Conservation (phyloP, 495 filamentous ascomycete genomes). For the Penicillium cinerascens region DNA sequence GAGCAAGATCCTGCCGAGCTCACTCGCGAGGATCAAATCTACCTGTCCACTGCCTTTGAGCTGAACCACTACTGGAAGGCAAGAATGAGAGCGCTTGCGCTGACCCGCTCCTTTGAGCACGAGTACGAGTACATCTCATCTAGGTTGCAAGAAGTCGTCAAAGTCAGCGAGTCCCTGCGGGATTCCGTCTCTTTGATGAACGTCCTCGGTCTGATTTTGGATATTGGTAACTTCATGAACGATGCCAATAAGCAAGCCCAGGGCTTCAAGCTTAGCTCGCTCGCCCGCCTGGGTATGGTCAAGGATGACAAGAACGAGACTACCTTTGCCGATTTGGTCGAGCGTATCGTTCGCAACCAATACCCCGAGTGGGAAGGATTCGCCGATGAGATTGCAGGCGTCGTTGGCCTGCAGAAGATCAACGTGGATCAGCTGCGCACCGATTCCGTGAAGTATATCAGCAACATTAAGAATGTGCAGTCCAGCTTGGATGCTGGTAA, state of each 20-base stretch:
- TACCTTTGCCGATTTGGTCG: conserved; percentile 93
- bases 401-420: conserved; percentile 81
- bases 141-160: conserved; percentile 77
- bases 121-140: conserved; percentile 89
- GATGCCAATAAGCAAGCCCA: conserved; percentile 96
- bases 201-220: conserved; percentile 89
- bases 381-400: conserved; percentile 76
- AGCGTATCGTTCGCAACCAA: conserved; percentile 92
- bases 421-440: conserved; percentile 87
- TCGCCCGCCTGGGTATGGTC: conserved; percentile 93
- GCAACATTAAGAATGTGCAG: conserved; percentile 92
- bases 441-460: conserved; percentile 92
- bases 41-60: conserved; percentile 88
- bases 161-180: conserved; percentile 81
- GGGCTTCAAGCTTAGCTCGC: conserved; percentile 94
- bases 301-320: conserved; percentile 99
- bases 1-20: conserved; percentile 88
- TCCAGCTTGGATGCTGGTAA: conserved; percentile 88
- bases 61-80: conserved; percentile 99
- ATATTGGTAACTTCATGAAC: conserved; percentile 99
- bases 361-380: conserved; percentile 96
- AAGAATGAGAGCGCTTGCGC: conserved; percentile 81
- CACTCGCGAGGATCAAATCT: conserved; percentile 92
- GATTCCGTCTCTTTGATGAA: conserved; percentile 93
- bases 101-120: conserved; percentile 80